Conservation (phyloP, 495 filamentous ascomycete species). For the Apiosordaria backusii region DNA sequence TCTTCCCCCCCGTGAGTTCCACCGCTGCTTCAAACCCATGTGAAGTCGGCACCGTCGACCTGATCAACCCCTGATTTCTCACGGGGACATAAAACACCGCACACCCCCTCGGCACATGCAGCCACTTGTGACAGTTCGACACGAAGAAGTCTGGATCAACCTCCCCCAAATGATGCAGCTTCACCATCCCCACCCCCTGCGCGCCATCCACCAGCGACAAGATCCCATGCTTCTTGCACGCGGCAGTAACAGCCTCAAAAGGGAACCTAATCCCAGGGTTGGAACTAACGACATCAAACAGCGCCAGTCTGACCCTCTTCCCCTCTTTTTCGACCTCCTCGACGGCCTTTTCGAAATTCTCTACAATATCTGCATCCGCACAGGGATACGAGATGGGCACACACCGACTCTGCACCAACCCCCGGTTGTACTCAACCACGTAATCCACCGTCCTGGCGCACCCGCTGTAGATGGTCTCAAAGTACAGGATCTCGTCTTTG, state of each 20-base stretch:
- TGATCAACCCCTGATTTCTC: slow-evolving; percentile 69
- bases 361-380: slow-evolving; percentile 54
- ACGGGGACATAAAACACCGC: slow-evolving; percentile 75
- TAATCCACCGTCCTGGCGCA: slow-evolving; percentile 69
- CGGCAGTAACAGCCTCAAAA: slow-evolving; percentile 60
- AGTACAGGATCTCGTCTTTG: slow-evolving; percentile 62
- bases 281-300: slow-evolving; percentile 78
- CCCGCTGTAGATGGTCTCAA: slow-evolving; percentile 72
- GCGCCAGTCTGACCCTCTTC: slow-evolving; percentile 51
- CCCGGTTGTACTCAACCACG: slow-evolving; percentile 54
- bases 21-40: slow-evolving; percentile 51
- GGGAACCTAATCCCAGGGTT: slow-evolving; percentile 75
- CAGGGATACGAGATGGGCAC: slow-evolving; percentile 54
- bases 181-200: slow-evolving; percentile 76
- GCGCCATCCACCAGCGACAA: slow-evolving; percentile 71
- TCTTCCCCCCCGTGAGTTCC: not conserved
- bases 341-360: slow-evolving; percentile 49
- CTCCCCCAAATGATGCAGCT: slow-evolving; percentile 53
- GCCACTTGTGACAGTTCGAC: slow-evolving; percentile 88
- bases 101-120: slow-evolving; percentile 75
- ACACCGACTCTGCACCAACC: slow-evolving; percentile 33
- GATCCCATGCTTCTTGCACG: slow-evolving; percentile 62
- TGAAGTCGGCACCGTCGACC: slow-evolving; percentile 72
- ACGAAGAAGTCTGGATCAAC: slow-evolving; percentile 82
- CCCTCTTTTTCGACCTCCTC: slow-evolving; percentile 39